Evolutionary conservation across 2,329 filamentous ascomycete species (phyloP).

Genomic region (Coniochaeta pulveracea): DNA sequence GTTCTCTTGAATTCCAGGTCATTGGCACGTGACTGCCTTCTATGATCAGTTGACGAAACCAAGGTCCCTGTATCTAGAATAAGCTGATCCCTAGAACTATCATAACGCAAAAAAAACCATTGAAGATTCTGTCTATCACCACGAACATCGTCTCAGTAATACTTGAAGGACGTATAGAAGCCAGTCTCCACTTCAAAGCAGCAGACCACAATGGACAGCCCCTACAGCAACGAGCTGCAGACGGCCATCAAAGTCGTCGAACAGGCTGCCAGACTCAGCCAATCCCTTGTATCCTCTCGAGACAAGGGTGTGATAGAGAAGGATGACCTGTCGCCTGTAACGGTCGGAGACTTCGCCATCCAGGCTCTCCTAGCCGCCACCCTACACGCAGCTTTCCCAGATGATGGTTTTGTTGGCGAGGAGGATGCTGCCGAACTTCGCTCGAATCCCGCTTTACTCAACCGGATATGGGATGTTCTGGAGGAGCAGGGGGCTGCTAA

Average conservation of each 20-base stretch:
- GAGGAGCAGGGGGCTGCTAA: conserved; percentile 10
- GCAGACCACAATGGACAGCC: conserved; percentile 25
- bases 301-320: conserved; percentile 42
- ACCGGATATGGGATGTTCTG: conserved; percentile 29
- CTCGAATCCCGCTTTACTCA: conserved; percentile 26
- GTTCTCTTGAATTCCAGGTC: no score
- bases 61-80: no score
- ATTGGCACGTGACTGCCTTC: no score
- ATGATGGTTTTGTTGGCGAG: conserved; percentile 42
- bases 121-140: no score
- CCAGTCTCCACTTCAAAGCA: no score
- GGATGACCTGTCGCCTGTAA: conserved; percentile 44
- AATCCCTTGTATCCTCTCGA: conserved; percentile 30
- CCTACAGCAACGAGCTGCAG: conserved; percentile 28
- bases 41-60: no score
- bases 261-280: conserved; percentile 35
- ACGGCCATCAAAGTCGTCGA: conserved; percentile 30
- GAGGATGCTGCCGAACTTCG: conserved; percentile 38
- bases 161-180: no score
- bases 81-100: no score
- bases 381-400: conserved; percentile 36
- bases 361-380: conserved; percentile 42
- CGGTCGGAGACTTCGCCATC: conserved; percentile 47
- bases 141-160: no score
- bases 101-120: no score